Evolutionary conservation across 495 filamentous ascomycete species (phyloP).

Genomic region (Jackrogersella multiformis): DNA sequence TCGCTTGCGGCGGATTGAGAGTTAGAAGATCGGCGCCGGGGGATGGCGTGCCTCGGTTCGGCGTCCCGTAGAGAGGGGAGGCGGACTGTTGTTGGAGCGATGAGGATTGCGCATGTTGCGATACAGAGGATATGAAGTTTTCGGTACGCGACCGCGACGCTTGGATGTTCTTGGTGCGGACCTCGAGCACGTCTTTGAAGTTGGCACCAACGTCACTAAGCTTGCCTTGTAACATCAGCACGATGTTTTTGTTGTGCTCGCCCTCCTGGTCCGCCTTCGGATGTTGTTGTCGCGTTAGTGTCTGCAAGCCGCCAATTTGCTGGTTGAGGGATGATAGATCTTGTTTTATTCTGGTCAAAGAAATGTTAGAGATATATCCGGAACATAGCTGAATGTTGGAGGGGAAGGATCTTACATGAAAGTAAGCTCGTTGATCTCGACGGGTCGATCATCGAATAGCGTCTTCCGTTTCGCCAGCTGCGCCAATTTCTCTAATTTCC

Average conservation of each 20-base stretch:
- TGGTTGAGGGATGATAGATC: slow-evolving; percentile 89
- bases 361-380: slow-evolving; percentile 45
- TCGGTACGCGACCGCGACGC: slow-evolving; percentile 91
- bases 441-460: slow-evolving; percentile 93
- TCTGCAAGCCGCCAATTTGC: slow-evolving; percentile 82
- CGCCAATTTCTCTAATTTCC: slow-evolving; percentile 89
- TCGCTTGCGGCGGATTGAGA: slow-evolving; percentile 70
- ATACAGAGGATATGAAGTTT: slow-evolving; percentile 92
- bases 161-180: slow-evolving; percentile 98
- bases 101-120: slow-evolving; percentile 67
- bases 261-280: slow-evolving; percentile 86
- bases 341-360: slow-evolving; percentile 83
- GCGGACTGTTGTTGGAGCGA: slow-evolving; percentile 73
- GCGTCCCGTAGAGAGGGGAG: slow-evolving; percentile 88
- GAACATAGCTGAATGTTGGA: slow-evolving; percentile 23
- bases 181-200: slow-evolving; percentile 97
- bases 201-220: slow-evolving; percentile 91
- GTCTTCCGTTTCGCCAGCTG: slow-evolving; percentile 96
- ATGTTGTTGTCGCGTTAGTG: slow-evolving; percentile 72
- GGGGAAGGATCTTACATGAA: slow-evolving; percentile 49
- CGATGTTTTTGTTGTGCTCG: slow-evolving; percentile 97
- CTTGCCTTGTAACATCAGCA: slow-evolving; percentile 91
- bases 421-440: slow-evolving; percentile 96
- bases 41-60: slow-evolving; percentile 66
- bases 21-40: slow-evolving; percentile 78